phyloP scores from a whole-genome alignment of 2,329 filamentous ascomycete species.

The Magnaporthiopsis incrustans region DNA sequence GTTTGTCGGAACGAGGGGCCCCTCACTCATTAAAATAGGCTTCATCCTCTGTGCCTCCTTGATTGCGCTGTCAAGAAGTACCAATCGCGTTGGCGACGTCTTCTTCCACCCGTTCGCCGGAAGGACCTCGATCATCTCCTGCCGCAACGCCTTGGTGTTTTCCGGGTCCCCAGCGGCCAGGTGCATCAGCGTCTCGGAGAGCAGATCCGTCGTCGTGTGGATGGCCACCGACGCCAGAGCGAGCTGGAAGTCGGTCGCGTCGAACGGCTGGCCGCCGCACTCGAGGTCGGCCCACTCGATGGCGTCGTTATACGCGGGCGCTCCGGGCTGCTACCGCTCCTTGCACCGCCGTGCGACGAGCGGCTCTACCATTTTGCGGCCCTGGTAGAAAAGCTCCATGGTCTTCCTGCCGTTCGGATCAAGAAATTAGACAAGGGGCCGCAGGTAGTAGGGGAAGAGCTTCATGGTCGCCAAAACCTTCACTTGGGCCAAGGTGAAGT shows the following conservation, averaged over 20 bases:
- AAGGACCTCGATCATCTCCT: background rate
- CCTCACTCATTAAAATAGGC: background rate
- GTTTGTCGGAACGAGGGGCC: no score
- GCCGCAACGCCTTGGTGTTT: background rate
- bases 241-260: background rate
- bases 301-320: background rate
- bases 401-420: background rate
- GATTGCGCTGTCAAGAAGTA: background rate
- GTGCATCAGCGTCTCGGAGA: background rate
- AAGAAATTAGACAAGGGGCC: background rate
- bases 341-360: background rate
- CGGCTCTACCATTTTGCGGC: background rate
- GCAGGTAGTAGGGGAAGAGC: background rate
- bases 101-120: background rate
- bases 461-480: no score
- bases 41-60: slow-evolving; percentile 1
- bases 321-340: background rate
- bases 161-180: background rate
- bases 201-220: background rate
- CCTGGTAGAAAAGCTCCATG: background rate
- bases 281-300: background rate
- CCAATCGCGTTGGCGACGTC: background rate
- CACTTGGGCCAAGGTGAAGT: no score
- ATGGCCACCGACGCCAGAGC: background rate
- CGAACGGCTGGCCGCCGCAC: background rate